Conservation (phyloP, 2,329 filamentous ascomycete genomes). For the Fusarium luffae region DNA sequence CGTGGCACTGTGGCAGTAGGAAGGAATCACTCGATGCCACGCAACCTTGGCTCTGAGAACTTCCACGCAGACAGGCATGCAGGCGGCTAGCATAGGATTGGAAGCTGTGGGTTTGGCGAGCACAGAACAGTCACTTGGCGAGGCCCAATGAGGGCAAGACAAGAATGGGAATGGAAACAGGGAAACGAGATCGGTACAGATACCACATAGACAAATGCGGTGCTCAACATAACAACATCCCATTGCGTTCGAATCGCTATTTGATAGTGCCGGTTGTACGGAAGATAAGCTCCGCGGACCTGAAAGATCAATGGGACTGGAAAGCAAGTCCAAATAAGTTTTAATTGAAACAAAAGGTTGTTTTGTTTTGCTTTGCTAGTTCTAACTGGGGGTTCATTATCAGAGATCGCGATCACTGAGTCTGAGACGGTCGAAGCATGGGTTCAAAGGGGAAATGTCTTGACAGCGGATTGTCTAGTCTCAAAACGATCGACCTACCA, state of each 20-base stretch:
- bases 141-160: conserved; percentile 4
- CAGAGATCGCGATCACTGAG: conserved; percentile 31
- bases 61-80: conserved; percentile 22
- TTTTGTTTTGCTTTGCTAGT: conserved; percentile 6
- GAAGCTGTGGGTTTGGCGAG: conserved; percentile 13
- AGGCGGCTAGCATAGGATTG: conserved; percentile 15
- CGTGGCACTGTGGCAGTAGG: conserved; percentile 11
- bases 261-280: conserved; percentile 19
- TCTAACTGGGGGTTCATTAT: background rate
- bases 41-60: conserved; percentile 8
- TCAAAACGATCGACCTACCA: conserved; percentile 22
- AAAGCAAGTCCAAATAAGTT: background rate
- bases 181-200: conserved; percentile 13
- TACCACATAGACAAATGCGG: conserved; percentile 18
- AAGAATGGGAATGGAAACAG: conserved; percentile 28
- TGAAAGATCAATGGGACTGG: background rate
- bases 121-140: conserved; percentile 6
- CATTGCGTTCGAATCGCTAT: conserved; percentile 8
- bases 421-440: conserved; percentile 25
- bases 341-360: conserved; percentile 17
- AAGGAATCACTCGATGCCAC: conserved; percentile 17
- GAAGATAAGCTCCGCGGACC: conserved; percentile 31
- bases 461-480: conserved; percentile 30
- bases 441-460: conserved; percentile 24
- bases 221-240: conserved; percentile 9